Evolutionary conservation across 805 yeast species (phyloP), one percentile per base, ranked within the genome.

Genomic region (Candida ortonii): DNA sequence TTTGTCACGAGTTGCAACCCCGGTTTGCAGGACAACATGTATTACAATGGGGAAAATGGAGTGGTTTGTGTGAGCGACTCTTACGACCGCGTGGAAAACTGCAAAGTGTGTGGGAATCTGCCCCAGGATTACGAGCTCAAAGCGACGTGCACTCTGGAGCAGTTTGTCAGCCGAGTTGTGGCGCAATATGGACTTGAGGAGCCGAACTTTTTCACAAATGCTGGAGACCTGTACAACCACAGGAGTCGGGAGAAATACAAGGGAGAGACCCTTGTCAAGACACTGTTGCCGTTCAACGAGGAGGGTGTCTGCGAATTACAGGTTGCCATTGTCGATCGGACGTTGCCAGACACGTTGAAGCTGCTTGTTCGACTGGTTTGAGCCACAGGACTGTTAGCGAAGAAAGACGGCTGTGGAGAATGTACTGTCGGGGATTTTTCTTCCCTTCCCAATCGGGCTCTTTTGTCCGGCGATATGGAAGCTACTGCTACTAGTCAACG

Each of bases 1-100:
- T 66, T 88, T 16, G 71, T 85, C 26, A 78, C 95, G 2, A 76
- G 80, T 34, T 66, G 78, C 37, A 77, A 78, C 41, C 90, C 88
- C 0, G 62, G 64, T 12, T 60, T 84, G 46, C 73, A 77, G 40
- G 89, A 87, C 61, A 84, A 84, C 55, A 80, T 86, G 84, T 84
- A 82, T 76, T 85, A 85, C 52, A 76, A 88, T 16, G 97, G 97
- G 0, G 80, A 81, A 34, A 78, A 76, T 34, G 84, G 90, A 1
- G 77, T 82, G 4, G 85, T 81, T 59, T 78, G 85, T 1, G 84
- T 81, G 44, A 75, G 84, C 14, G 87, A 83, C 54, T 64, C 73
- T 15, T 80, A 81, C 47, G 71, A 78, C 26, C 71, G 72, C 43
- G 67, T 75, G 32, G 64, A 65, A 0, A 73, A 73, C 38, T 90